These are phyloP conservation scores for Scalesia atractyloides DNA, from an alignment of 129 eudicot genomes.

Conservation along the genomic window DNA sequence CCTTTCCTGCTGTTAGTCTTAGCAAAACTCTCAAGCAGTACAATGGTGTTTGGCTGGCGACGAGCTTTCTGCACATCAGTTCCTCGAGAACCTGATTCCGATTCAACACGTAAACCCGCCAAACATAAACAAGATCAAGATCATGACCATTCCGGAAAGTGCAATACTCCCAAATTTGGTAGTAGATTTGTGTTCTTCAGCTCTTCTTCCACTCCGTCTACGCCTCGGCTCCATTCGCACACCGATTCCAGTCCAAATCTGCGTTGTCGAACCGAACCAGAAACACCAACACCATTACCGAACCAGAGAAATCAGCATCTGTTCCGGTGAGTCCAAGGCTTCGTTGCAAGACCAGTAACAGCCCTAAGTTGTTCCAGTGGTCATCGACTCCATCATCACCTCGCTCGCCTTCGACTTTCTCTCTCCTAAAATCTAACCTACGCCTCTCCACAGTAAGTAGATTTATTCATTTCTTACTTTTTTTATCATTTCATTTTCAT, in stretches of 20 bases:
- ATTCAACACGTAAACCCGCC: conserved; percentile 17
- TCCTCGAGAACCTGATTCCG: conserved; percentile 55
- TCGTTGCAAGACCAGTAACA: conserved; percentile 51
- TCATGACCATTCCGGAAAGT: background rate
- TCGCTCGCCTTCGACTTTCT: conserved; percentile 74
- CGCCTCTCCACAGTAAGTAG: conserved; percentile 63
- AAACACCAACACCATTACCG: conserved; percentile 33
- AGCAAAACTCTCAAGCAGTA: too few relatives aligned
- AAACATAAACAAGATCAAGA: conserved; percentile 11
- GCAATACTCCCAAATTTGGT: conserved; percentile 31
- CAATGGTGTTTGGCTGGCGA: conserved; percentile 91
- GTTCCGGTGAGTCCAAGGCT: conserved; percentile 64
- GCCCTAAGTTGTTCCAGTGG: conserved; percentile 46
- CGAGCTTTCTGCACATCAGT: conserved; percentile 89
- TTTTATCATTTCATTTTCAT: conserved; percentile 7
- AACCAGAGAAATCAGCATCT: conserved; percentile 30
- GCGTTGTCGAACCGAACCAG: conserved; percentile 48
- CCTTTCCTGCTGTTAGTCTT: background rate
- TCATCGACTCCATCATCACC: conserved; percentile 75
- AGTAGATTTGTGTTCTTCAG: conserved; percentile 50
- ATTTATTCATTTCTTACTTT: background rate
- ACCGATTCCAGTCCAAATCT: conserved; percentile 45
- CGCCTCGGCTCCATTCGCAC: conserved; percentile 53
- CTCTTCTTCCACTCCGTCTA: conserved; percentile 50
- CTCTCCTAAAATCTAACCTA: conserved; percentile 64